Evolutionary conservation across 139 green algal species (phyloP).

Genomic region (Chlamydomonas sphaeroides): DNA sequence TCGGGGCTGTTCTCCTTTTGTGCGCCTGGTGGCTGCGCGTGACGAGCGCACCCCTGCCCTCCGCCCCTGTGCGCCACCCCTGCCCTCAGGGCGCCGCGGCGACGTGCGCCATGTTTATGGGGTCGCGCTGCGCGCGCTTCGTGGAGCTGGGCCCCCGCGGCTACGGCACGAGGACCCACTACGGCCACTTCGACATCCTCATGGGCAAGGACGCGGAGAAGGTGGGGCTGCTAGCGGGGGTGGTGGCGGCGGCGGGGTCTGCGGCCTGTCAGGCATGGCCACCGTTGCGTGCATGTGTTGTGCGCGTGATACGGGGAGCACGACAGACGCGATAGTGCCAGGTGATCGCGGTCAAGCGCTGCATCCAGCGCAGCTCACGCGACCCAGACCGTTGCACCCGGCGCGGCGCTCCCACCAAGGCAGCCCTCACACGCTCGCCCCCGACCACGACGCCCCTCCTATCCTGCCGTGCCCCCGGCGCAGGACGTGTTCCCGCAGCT

Average conservation of each 20-base stretch:
- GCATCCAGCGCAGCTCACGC: not conserved
- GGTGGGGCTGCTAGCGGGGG: not conserved
- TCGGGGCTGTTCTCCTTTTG: no score
- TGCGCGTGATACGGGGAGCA: not conserved
- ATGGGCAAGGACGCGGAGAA: conserved; percentile 42
- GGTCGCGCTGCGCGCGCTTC: conserved; percentile 5
- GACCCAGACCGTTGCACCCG: no score
- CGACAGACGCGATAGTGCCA: not conserved
- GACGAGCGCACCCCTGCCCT: no score
- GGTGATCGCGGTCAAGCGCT: not conserved
- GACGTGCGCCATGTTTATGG: conserved; percentile 7
- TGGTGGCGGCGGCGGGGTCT: no score
- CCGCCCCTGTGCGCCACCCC: not conserved
- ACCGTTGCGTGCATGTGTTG: not conserved
- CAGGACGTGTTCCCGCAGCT: conserved; percentile 59
- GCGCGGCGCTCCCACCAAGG: no score
- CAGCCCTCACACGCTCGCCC: not conserved
- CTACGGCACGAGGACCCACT: not conserved
- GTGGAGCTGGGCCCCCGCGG: conserved; percentile 3
- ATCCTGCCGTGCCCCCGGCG: conserved; percentile 23
- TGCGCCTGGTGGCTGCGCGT: no score
- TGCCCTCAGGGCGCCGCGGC: conserved; percentile 8
- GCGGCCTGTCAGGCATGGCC: not conserved
- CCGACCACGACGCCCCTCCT: not conserved
- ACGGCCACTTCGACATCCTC: conserved; percentile 65